A percentile compares a stretch with the other conserved stretches of the same genome.
Evolutionary conservation across 768 basidiomycete genomes (phyloP).

Genomic region (Suillus cothurnatus): DNA sequence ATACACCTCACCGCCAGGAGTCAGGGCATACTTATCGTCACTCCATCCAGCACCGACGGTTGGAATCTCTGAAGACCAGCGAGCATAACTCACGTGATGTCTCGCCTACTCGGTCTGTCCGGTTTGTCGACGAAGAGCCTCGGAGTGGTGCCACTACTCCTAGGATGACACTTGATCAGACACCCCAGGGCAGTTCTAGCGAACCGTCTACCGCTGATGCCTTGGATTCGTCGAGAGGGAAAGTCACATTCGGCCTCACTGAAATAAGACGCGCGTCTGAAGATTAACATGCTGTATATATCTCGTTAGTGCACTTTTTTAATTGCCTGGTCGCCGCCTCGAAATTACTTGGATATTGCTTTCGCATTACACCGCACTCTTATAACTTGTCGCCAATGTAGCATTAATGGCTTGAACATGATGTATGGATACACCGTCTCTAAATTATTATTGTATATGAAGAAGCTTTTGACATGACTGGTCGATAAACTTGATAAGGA

Average conservation of each 20-base stretch:
- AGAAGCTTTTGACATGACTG: not conserved
- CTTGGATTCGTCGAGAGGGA: slow-evolving; percentile 16
- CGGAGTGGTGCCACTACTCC: slow-evolving; percentile 24
- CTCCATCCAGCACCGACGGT: slow-evolving; percentile 31
- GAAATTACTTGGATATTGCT: not conserved
- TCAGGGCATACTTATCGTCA: slow-evolving; percentile 17
- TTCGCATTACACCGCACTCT: not conserved
- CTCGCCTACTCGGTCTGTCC: slow-evolving; percentile 50
- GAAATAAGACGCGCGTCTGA: slow-evolving; percentile 9
- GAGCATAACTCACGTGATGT: slow-evolving; percentile 36
- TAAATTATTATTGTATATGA: slow-evolving; percentile 1
- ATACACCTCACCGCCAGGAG: slow-evolving; percentile 15
- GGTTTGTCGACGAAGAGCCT: slow-evolving; percentile 45
- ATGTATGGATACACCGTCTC: not conserved
- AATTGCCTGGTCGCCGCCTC: not conserved
- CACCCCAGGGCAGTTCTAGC: slow-evolving; percentile 19
- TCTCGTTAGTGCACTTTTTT: not conserved
- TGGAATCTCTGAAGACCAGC: slow-evolving; percentile 28
- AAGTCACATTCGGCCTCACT: slow-evolving; percentile 23
- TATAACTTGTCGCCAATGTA: slow-evolving; percentile 1
- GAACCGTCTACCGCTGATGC: slow-evolving; percentile 17
- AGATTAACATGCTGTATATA: not conserved
- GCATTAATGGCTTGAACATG: slow-evolving; percentile 3
- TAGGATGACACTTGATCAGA: slow-evolving; percentile 21
- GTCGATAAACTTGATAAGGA: not conserved